Base-by-base conservation (phyloP, 805 yeast genomes). In the Scheffersomyces amazonensis region DNA sequence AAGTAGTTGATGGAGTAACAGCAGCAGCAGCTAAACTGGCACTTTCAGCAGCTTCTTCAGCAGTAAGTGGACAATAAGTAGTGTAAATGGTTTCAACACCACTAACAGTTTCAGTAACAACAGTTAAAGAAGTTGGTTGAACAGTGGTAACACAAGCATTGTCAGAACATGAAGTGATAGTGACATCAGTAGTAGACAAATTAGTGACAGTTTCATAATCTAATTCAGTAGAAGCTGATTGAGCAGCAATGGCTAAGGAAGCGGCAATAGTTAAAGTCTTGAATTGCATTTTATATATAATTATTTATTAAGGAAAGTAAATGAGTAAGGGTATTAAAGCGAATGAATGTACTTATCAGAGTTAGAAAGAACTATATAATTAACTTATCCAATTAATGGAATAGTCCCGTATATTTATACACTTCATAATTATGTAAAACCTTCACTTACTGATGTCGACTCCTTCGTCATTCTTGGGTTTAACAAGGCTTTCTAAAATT, bases 111-210 rank as follows among this genome's bases (percentile, higher is more conserved):
- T 52, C 50, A 44, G 69, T 62, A 42, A 56, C 60, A 36, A 48
- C 50, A 25, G 54, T 49, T 34, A 43, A 46, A 21, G 47, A 37
- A 23, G 48, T 47, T 12, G 46, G 23, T 17, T 36, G 34, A 24
- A 40, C 46, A 21, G 49, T 42, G 30, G 53, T 46, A 36, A 47
- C 49, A 46, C 54, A 48, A 35, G 54, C 56, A 40, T 59, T 41
- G 33, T 64, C 62, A 18, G 58, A 39, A 49, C 73, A 67, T n/a
- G 66, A 58, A 38, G 71, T 66, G 47, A 65, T 54, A 39, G 73
- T 66, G 31, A 61, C 62, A 29, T 56, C 54, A 34, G 61, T 59
- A 42, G 70, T 58, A 46, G 41, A 21, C 33, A 42, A 37, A 11
- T 50, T 50, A 35, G 64, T 58, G 33, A 54, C 58, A 24, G 64